These are phyloP conservation scores for Bacidia rubella DNA, from an alignment of 495 filamentous ascomycete species.

Conservation along the genomic window DNA sequence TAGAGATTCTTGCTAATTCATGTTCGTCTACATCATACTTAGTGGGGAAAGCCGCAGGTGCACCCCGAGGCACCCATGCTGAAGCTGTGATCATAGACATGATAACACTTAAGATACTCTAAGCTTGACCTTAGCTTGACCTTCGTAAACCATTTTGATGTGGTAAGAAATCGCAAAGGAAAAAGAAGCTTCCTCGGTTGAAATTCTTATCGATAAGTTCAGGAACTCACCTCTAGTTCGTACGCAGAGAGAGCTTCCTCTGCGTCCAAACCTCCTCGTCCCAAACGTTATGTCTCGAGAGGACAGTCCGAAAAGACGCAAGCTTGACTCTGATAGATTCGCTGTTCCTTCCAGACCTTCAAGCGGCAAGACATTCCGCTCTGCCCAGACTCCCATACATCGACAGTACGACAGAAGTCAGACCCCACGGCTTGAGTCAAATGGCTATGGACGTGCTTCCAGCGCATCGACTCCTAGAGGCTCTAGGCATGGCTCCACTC, in stretches of 20 bases:
- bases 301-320: conserved; percentile 45
- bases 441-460: conserved; percentile 21
- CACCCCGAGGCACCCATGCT: conserved; percentile 85
- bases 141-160: no score
- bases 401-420: conserved; percentile 20
- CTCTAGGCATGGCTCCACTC: conserved; percentile 31
- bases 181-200: not conserved
- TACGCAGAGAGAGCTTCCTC: no score
- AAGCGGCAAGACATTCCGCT: conserved; percentile 18
- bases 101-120: not conserved
- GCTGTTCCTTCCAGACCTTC: conserved; percentile 39
- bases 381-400: conserved; percentile 21
- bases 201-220: not conserved
- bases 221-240: no score
- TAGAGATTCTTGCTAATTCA: conserved; percentile 81
- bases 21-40: conserved; percentile 88
- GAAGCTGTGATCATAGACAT: conserved; percentile 93
- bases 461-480: conserved; percentile 36
- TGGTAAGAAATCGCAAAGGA: not conserved
- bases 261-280: no score
- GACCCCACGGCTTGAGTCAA: conserved; percentile 19
- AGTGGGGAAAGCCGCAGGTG: conserved; percentile 78
- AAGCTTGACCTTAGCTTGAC: no score
- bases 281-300: conserved; percentile 22
- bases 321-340: conserved; percentile 47